These are phyloP conservation scores for Scutellaria barbata DNA, from an alignment of 257 asterid species.

Conservation along the genomic window DNA sequence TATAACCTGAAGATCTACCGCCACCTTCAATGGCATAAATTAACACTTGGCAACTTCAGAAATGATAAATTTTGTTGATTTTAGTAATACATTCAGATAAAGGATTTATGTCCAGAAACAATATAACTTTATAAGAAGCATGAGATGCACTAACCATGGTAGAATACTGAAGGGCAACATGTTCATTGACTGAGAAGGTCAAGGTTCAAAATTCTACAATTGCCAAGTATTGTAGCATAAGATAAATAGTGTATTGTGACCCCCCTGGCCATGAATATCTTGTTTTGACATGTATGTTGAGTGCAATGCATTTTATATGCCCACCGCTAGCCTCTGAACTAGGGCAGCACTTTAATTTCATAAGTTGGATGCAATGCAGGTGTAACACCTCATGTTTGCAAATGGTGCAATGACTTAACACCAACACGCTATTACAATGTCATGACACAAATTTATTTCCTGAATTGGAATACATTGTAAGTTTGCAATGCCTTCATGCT, in stretches of 20 bases:
- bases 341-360: background rate
- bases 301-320: background rate
- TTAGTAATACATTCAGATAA: background rate
- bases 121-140: background rate
- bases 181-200: constrained; percentile 9
- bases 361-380: background rate
- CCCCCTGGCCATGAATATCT: background rate
- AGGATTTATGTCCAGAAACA: background rate
- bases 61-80: background rate
- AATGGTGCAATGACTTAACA: background rate
- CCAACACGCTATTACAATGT: background rate
- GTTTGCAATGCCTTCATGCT: background rate
- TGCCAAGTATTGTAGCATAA: background rate
- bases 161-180: background rate
- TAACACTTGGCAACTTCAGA: background rate
- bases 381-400: background rate
- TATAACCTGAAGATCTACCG: too few species aligned
- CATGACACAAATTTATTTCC: background rate
- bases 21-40: background rate
- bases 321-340: background rate
- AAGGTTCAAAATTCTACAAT: constrained; percentile 1
- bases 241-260: background rate
- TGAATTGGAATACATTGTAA: background rate
- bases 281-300: too few species aligned
- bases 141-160: background rate